phyloP scores from a whole-genome alignment of 441 rosid species.

The Cnidoscolus chayamansa region DNA sequence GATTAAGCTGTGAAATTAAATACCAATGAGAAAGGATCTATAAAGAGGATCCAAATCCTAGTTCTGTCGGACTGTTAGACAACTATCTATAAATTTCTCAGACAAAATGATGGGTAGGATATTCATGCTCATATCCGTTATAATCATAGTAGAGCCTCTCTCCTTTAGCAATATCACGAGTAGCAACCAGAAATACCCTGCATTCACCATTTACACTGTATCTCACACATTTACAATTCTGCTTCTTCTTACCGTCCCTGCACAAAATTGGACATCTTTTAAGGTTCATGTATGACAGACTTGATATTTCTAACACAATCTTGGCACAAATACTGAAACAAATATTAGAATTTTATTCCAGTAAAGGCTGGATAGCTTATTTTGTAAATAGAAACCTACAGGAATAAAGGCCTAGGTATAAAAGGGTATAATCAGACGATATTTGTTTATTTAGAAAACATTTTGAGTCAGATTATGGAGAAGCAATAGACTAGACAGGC shows the following conservation, averaged over 20 bases:
- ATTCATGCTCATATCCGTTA: slow-evolving; percentile 84
- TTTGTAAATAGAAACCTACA: slow-evolving; percentile 7
- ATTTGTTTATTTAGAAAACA: not conserved
- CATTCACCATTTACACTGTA: slow-evolving; percentile 77
- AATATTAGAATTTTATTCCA: not conserved
- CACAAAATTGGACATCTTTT: slow-evolving; percentile 34
- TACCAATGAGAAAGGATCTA: slow-evolving; percentile 20
- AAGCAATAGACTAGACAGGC: slow-evolving; percentile 23
- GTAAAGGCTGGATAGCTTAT: slow-evolving; percentile 8
- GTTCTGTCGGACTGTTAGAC: slow-evolving; percentile 33
- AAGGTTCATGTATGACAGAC: slow-evolving; percentile 6
- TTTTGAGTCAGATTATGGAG: slow-evolving; percentile 1
- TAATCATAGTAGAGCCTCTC: slow-evolving; percentile 78
- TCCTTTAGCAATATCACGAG: slow-evolving; percentile 70
- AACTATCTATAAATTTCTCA: slow-evolving; percentile 31
- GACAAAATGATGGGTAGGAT: slow-evolving; percentile 91
- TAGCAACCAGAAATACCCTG: slow-evolving; percentile 83
- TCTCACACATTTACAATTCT: slow-evolving; percentile 93
- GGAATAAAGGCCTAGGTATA: not conserved
- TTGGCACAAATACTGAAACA: not conserved
- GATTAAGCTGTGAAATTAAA: slow-evolving; percentile 19
- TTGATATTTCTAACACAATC: not conserved
- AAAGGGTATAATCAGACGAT: not conserved
- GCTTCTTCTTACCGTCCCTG: slow-evolving; percentile 90
- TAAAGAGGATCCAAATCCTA: slow-evolving; percentile 32